phyloP scores from a whole-genome alignment of 768 basidiomycete genomes.

The Amylocystis lapponica region DNA sequence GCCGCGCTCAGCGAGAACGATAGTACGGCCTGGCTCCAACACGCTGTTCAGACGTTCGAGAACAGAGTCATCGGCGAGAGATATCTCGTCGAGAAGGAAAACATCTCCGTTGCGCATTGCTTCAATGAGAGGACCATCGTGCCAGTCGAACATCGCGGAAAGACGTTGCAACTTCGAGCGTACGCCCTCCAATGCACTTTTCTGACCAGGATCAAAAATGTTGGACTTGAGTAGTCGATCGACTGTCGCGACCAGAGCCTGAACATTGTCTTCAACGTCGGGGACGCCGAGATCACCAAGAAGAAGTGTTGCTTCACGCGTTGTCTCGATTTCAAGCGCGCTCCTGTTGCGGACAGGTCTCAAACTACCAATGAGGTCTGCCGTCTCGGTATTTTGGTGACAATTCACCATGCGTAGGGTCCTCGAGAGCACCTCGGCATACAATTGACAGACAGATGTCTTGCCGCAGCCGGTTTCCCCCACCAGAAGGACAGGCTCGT shows the following conservation, averaged over 20 bases:
- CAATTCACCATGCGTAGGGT: conserved; percentile 78
- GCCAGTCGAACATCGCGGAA: conserved; percentile 92
- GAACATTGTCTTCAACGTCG: conserved; percentile 16
- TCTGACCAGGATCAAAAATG: conserved; percentile 28
- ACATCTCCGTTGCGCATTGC: conserved; percentile 85
- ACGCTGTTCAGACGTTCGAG: conserved; percentile 96
- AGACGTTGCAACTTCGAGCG: conserved; percentile 43
- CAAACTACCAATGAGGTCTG: conserved; percentile 91
- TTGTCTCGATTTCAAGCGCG: conserved; percentile 43
- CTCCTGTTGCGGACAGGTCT: conserved; percentile 80
- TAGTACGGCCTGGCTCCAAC: conserved; percentile 81
- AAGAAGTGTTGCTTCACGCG: conserved; percentile 35
- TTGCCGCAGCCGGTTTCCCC: conserved; percentile 98
- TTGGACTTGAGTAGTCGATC: conserved; percentile 19
- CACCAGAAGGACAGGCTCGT: conserved; percentile 92
- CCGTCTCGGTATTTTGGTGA: conserved; percentile 97
- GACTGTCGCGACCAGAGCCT: conserved; percentile 21
- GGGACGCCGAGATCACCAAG: conserved; percentile 36
- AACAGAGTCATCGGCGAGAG: conserved; percentile 95
- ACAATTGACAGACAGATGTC: conserved; percentile 92
- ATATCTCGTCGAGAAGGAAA: conserved; percentile 94
- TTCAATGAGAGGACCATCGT: conserved; percentile 91
- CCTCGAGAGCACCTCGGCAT: conserved; percentile 60
- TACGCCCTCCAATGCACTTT: conserved; percentile 33
- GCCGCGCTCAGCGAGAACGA: conserved; percentile 91